These are phyloP conservation scores for Solanum pennellii DNA, from an alignment of 257 asterid genomes.

Conservation along the genomic window DNA sequence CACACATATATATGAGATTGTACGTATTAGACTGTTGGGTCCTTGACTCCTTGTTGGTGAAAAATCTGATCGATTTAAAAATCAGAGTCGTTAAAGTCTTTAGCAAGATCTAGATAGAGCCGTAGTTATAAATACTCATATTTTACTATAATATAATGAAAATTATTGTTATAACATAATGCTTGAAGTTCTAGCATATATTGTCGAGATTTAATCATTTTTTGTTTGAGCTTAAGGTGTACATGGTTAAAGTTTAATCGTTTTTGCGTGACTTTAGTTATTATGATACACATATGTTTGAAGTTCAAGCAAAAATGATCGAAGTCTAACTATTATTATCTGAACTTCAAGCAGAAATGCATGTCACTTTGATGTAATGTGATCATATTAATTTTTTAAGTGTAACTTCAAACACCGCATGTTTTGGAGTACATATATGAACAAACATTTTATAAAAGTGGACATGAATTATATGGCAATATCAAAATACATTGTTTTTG, in stretches of 20 bases:
- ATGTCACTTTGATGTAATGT: background rate
- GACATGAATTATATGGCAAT: background rate
- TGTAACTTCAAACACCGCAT: background rate
- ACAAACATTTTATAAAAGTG: background rate
- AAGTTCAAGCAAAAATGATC: background rate
- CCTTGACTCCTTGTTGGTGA: background rate
- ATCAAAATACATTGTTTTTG: accelerated
- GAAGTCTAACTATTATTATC: background rate
- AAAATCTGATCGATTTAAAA: background rate
- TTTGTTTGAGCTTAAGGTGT: background rate
- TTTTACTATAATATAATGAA: too few relatives aligned
- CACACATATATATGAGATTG: background rate
- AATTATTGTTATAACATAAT: too few relatives aligned
- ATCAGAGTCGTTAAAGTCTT: background rate
- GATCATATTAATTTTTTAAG: background rate
- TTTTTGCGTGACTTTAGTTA: background rate
- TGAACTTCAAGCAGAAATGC: background rate
- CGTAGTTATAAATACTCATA: too few relatives aligned
- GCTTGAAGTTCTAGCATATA: background rate
- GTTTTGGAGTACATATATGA: background rate
- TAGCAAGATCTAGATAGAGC: background rate
- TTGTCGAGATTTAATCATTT: background rate
- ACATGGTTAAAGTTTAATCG: background rate
- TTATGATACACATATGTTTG: background rate
- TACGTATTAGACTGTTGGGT: background rate